Evolutionary conservation across 177 flowering plant genomes (phyloP).

Genomic region (Tripterygium wilfordii): DNA sequence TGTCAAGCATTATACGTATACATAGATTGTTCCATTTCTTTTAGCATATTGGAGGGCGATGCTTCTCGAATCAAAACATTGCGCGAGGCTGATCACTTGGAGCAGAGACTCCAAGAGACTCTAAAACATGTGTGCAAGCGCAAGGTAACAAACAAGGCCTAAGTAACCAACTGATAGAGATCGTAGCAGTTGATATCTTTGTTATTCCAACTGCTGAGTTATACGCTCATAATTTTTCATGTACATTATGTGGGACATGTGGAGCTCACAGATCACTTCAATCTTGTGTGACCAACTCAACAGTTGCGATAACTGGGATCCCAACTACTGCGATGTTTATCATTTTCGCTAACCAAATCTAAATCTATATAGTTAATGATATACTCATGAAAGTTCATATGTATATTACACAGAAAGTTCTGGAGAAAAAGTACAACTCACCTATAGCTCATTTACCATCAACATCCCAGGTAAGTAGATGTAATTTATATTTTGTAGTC

Average conservation of each 20-base stretch:
- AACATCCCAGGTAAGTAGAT: constrained; percentile 15
- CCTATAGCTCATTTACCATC: constrained; percentile 3
- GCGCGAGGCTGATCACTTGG: constrained; percentile 37
- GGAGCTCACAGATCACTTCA: too few relatives aligned
- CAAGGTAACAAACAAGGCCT: constrained; percentile 21
- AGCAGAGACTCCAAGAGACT: constrained; percentile 36
- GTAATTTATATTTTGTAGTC: background rate
- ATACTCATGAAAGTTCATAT: background rate
- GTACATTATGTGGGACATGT: too few relatives aligned
- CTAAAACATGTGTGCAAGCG: constrained; percentile 26
- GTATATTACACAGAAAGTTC: constrained; percentile 15
- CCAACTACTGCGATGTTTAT: too few relatives aligned
- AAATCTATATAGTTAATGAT: too few relatives aligned
- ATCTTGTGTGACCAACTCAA: background rate
- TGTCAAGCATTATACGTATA: background rate
- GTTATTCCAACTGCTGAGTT: too few relatives aligned
- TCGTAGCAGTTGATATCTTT: background rate
- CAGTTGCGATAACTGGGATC: too few relatives aligned
- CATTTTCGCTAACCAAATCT: too few relatives aligned
- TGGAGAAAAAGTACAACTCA: constrained; percentile 11
- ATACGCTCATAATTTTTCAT: too few relatives aligned
- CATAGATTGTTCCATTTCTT: too few relatives aligned
- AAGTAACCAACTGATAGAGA: background rate
- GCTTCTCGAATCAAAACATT: constrained; percentile 28
- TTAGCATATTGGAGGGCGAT: constrained; percentile 50